Conservation (phyloP, 2,329 filamentous ascomycete species). For the Mycosphaerella sp. region DNA sequence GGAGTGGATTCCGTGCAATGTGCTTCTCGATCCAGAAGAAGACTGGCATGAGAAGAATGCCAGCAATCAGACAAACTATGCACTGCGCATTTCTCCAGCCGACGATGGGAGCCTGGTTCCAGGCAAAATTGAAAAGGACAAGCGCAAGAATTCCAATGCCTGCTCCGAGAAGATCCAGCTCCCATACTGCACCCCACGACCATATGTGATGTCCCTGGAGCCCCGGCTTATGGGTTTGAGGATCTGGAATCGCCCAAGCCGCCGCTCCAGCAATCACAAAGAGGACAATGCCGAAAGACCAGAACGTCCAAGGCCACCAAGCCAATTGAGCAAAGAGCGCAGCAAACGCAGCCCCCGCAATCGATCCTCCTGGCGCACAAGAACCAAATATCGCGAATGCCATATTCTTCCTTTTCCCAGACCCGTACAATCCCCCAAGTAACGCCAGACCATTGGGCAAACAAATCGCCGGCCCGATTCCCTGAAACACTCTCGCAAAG, state of each 20-base stretch:
- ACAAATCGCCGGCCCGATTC: slow-evolving; percentile 35
- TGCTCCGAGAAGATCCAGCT: slow-evolving; percentile 28
- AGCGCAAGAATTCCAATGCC: slow-evolving; percentile 27
- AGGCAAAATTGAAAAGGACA: slow-evolving; percentile 30
- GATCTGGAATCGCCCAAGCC: slow-evolving; percentile 25
- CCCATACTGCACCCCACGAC: slow-evolving; percentile 13
- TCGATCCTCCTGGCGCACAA: slow-evolving; percentile 32
- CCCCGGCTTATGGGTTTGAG: slow-evolving; percentile 19
- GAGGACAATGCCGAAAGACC: slow-evolving; percentile 19
- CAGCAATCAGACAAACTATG: slow-evolving; percentile 25
- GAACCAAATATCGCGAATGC: slow-evolving; percentile 36
- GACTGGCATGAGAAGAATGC: slow-evolving; percentile 23
- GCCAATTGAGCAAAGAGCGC: slow-evolving; percentile 30
- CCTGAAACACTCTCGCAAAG: slow-evolving; percentile 37
- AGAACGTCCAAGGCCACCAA: slow-evolving; percentile 32
- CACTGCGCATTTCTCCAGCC: slow-evolving; percentile 29
- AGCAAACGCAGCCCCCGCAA: slow-evolving; percentile 32
- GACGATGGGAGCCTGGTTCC: slow-evolving; percentile 31
- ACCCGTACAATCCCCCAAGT: slow-evolving; percentile 32
- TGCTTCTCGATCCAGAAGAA: slow-evolving; percentile 29
- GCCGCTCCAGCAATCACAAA: slow-evolving; percentile 20
- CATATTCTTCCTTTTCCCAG: slow-evolving; percentile 36
- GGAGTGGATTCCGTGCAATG: slow-evolving; percentile 18
- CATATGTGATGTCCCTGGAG: slow-evolving; percentile 13
- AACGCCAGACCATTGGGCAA: slow-evolving; percentile 36